Base-by-base conservation (phyloP, 352 stramenopile species). In the Lagenidium sp. region DNA sequence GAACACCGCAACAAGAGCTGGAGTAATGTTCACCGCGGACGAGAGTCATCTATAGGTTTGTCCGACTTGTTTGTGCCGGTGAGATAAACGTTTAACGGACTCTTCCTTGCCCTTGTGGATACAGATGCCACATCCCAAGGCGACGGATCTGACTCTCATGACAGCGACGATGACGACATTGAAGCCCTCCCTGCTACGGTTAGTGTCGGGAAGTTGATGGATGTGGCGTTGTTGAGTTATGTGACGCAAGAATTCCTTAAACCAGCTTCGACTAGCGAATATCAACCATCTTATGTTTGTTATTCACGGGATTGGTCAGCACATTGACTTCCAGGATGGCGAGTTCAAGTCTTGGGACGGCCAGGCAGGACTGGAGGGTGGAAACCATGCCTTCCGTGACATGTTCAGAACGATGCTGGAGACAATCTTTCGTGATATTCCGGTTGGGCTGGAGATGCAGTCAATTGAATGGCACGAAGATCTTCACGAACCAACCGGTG, bases 391-490 rank as follows among this genome's bases (percentile, higher is more conserved):
- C 4, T 93, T 93, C 45, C 56, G 78, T 31, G 78, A 93, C 36
- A 50, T 93, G 23, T 90, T 85, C 41, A 70, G 76, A 1, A 37
- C 62, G 0, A 85, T 89, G 65, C 57, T 88, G 4, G 75, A 89
- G 47, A 85, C 73, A 1, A 84, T 76, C 28, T 93, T 93, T 44
- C 68, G 72, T 41, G 66, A 90, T 41, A 82, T 95, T 15, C 81
- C 82, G 3, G 44, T 93, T 2, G 75, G 72, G 4, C 41, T 95
- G 22, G 80, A 95, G 54, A 90, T 92, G 64, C 81, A 94, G 29
- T 91, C 76, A 7, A 92, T 95, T 28, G 84, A 95, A 47, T 95
- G 84, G 84, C 83, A 95, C 43, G 81, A 93, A 60, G 77, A 91
- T 23, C 63, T 95, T 6, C 79, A 94, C 37, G 78, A 92, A 34